Conservation (phyloP, 2,329 filamentous ascomycete species). For the Tolypocladium amazonense region DNA sequence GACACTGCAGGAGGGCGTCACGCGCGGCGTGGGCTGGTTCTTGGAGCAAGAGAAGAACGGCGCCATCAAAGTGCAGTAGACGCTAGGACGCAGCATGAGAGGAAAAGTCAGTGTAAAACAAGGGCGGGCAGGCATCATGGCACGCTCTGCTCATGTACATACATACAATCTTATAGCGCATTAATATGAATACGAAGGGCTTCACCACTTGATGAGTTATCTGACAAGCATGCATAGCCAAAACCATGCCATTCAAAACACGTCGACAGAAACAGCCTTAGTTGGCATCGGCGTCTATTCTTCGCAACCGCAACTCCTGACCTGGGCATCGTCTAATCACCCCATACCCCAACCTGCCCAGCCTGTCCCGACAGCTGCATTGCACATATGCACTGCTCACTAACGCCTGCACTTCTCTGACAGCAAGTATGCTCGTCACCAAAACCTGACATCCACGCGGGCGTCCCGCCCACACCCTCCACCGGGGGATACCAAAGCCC, state of each 20-base stretch:
- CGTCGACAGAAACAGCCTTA: background rate
- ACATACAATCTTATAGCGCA: background rate
- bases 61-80: constrained; percentile 11
- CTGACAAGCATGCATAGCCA: background rate
- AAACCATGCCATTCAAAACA: background rate
- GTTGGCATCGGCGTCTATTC: background rate
- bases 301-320: background rate
- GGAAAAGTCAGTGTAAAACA: no score
- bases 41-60: constrained; percentile 36
- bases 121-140: background rate
- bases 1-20: constrained; percentile 52
- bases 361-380: no score
- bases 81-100: no score
- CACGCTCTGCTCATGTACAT: background rate
- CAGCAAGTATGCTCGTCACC: background rate
- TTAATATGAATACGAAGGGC: background rate
- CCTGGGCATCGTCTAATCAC: background rate
- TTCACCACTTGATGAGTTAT: no score
- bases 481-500: background rate
- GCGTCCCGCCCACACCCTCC: background rate
- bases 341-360: background rate
- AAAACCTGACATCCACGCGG: background rate
- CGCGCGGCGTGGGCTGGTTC: constrained; percentile 42
- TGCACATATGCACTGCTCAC: background rate
- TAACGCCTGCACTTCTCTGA: background rate